Percentiles rank a stretch among this genome's conserved stretches.
Conservation (phyloP, 73 alveolate genomes). For the Blepharisma stoltei region DNA sequence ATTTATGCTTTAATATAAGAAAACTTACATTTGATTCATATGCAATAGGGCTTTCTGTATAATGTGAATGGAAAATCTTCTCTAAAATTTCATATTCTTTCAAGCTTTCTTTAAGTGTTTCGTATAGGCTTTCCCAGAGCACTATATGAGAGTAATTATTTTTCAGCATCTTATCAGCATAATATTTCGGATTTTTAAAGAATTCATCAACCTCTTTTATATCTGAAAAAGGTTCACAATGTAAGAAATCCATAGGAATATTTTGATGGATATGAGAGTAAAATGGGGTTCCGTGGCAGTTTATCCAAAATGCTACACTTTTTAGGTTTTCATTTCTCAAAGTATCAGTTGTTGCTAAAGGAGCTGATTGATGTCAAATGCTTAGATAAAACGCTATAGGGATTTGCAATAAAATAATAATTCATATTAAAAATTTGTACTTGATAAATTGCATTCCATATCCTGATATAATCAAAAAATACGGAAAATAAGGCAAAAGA, state of each 20-base stretch:
- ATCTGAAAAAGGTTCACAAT: slow-evolving; percentile 25
- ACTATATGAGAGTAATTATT: slow-evolving; percentile 2
- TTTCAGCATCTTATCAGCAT: neutral
- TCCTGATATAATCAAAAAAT: neutral
- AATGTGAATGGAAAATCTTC: slow-evolving; percentile 16
- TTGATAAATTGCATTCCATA: slow-evolving; percentile 9
- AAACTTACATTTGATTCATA: slow-evolving; percentile 23
- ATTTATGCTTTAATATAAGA: neutral
- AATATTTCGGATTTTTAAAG: neutral
- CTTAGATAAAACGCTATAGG: slow-evolving; percentile 23
- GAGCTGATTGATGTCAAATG: slow-evolving; percentile 38
- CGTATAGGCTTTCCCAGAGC: neutral
- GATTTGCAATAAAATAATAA: slow-evolving; percentile 5
- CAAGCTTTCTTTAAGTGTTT: neutral
- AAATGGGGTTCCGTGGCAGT: slow-evolving; percentile 50
- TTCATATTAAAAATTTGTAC: neutral
- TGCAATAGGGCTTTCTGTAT: slow-evolving; percentile 6
- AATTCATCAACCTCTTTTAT: neutral
- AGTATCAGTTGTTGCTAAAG: slow-evolving; percentile 35
- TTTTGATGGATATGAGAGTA: slow-evolving; percentile 39
- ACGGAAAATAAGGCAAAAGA: slow-evolving; percentile 39
- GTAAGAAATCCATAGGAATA: slow-evolving; percentile 47
- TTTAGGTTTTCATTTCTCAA: slow-evolving; percentile 27
- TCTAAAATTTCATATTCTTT: neutral
- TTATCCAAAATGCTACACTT: slow-evolving; percentile 33